Conservation (phyloP, 768 basidiomycete species). For the Gloeopeniophorella convolvens region DNA sequence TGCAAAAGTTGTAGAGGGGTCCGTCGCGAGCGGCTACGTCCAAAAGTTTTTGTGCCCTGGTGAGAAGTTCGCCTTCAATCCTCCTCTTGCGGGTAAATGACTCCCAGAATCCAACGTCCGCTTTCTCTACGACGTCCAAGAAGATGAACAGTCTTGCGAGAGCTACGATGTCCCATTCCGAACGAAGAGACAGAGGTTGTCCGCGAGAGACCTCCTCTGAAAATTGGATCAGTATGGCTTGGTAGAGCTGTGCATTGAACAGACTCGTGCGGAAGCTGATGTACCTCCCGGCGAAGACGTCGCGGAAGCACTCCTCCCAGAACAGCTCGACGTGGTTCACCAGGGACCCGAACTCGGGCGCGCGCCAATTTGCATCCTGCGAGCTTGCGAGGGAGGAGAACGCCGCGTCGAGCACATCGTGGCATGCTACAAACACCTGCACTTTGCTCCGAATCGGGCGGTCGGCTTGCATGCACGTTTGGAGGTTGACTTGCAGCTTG, state of each 20-base stretch:
- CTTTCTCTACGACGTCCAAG: neutral
- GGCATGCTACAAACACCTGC: neutral
- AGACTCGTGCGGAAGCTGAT: neutral
- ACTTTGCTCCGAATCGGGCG: neutral
- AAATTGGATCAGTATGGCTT: neutral
- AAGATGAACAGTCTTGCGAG: neutral
- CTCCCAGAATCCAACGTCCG: neutral
- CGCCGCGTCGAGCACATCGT: neutral
- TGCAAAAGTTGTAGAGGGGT: neutral
- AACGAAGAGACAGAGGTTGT: neutral
- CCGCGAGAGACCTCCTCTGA: neutral
- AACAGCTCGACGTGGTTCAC: neutral
- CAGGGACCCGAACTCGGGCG: neutral
- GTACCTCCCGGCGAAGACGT: neutral
- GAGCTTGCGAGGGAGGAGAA: neutral
- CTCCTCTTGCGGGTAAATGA: neutral
- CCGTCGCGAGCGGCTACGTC: neutral
- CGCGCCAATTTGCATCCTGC: neutral
- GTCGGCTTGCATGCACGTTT: neutral
- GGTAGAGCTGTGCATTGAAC: neutral
- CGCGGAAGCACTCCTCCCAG: neutral
- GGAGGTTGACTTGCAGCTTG: neutral
- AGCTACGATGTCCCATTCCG: neutral
- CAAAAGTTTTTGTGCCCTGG: neutral
- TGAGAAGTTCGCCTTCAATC: neutral